These are phyloP conservation scores for Quercus wislizeni DNA, from an alignment of 306 rosid genomes.

Conservation along the genomic window DNA sequence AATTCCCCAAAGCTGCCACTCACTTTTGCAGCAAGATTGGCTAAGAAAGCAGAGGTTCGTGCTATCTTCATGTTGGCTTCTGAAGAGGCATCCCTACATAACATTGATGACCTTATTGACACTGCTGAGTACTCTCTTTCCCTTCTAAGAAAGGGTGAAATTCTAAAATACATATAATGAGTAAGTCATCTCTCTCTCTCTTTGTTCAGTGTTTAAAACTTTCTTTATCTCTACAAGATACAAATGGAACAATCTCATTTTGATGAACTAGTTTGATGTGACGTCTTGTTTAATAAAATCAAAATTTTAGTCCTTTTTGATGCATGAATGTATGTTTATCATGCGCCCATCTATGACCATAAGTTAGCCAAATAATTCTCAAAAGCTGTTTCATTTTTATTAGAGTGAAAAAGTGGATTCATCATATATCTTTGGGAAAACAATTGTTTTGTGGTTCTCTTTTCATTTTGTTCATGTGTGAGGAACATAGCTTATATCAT, in stretches of 20 bases:
- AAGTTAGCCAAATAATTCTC: neutral
- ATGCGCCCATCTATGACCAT: neutral
- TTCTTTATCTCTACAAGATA: neutral
- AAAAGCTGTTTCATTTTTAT: neutral
- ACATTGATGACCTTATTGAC: conserved; percentile 73
- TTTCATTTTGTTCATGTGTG: neutral
- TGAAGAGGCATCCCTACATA: conserved; percentile 71
- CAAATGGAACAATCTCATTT: neutral
- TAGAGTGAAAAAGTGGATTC: neutral
- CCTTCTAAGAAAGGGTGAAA: conserved; percentile 56
- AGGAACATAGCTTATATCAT: neutral
- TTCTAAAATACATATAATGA: conserved; percentile 48
- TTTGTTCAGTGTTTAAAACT: neutral
- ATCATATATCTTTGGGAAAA: neutral
- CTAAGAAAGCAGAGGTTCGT: conserved; percentile 63
- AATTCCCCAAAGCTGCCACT: conserved; percentile 67
- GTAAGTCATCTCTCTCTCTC: neutral
- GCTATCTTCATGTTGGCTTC: conserved; percentile 74
- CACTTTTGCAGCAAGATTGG: conserved; percentile 55
- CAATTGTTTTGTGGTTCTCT: neutral
- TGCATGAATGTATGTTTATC: neutral
- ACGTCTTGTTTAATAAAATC: neutral
- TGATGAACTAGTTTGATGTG: neutral
- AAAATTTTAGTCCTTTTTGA: neutral
- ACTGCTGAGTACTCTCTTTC: conserved; percentile 78